Percentiles rank a stretch among this genome's conserved stretches.
Evolutionary conservation across 2,329 filamentous ascomycete genomes (phyloP).

Genomic region (Diplodia mutila): DNA sequence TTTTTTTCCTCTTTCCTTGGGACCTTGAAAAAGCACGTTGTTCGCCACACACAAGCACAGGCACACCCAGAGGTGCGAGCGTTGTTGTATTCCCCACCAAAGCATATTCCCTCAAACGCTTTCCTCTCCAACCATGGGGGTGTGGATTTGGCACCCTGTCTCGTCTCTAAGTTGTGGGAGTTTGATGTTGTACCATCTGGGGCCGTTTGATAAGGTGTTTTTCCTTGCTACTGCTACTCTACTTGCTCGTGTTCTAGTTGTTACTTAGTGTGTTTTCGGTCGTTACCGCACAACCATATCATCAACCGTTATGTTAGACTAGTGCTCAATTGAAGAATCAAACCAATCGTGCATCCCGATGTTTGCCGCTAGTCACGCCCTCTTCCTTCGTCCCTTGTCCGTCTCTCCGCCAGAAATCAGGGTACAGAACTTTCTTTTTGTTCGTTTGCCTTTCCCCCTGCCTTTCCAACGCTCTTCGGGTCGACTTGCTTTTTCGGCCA

Average conservation of each 20-base stretch:
- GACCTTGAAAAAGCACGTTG: slow-evolving; percentile 17
- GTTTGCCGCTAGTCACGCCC: background rate
- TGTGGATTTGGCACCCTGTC: slow-evolving; percentile 12
- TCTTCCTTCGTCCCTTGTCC: background rate
- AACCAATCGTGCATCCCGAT: background rate
- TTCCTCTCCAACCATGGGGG: slow-evolving; percentile 9
- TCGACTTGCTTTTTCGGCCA: slow-evolving; percentile 6
- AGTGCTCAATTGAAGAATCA: slow-evolving; percentile 23
- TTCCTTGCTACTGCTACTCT: no score
- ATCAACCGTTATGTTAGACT: slow-evolving; percentile 18
- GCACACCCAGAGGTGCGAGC: background rate
- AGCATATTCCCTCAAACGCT: slow-evolving; percentile 20
- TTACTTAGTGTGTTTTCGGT: slow-evolving; percentile 22
- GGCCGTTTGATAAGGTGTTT: slow-evolving; percentile 12
- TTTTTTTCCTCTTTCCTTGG: slow-evolving; percentile 4
- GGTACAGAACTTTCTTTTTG: slow-evolving; percentile 1
- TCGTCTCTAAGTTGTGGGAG: slow-evolving; percentile 5
- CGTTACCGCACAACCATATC: slow-evolving; percentile 19
- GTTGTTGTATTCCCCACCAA: slow-evolving; percentile 18
- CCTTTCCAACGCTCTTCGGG: background rate
- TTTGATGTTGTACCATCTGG: slow-evolving; percentile 14
- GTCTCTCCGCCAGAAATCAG: background rate
- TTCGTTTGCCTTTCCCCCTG: background rate
- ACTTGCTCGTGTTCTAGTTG: slow-evolving; percentile 15
- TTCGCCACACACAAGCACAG: slow-evolving; percentile 4